Evolutionary conservation across 225 moss, liverwort and hornwort species (phyloP).

Genomic region (Antitrichia curtipendula): DNA sequence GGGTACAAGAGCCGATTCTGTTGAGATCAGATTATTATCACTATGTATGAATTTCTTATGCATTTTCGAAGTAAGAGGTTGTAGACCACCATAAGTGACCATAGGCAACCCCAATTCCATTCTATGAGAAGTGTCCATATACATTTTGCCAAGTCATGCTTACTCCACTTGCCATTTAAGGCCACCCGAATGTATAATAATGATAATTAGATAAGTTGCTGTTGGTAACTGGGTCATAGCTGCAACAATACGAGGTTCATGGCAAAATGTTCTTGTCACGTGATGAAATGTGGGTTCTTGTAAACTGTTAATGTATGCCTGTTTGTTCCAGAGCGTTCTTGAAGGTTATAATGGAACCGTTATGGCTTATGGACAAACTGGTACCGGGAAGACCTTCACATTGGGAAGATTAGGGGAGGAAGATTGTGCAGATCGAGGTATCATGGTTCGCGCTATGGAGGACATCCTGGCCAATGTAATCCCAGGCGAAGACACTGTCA

Average conservation of each 20-base stretch:
- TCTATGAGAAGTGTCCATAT: background rate
- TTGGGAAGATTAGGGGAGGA: constrained; percentile 79
- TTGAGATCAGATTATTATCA: background rate
- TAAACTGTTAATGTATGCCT: background rate
- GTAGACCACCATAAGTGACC: background rate
- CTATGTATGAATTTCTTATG: background rate
- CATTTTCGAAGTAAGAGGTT: background rate
- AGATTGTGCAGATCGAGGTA: constrained; percentile 81
- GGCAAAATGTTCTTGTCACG: background rate
- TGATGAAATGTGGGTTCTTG: background rate
- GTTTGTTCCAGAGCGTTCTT: constrained; percentile 63
- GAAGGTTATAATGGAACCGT: constrained; percentile 98
- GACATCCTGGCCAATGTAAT: constrained; percentile 72
- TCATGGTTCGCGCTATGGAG: constrained; percentile 96
- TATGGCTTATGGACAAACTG: constrained; percentile 98
- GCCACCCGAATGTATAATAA: background rate
- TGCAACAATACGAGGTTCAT: background rate
- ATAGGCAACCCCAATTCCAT: background rate
- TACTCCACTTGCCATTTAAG: background rate
- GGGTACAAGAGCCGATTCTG: background rate
- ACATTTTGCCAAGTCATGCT: background rate
- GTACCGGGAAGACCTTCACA: constrained; percentile 92
- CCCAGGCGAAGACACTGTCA: constrained; percentile 67
- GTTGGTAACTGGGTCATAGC: background rate
- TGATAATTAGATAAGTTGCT: background rate